These are phyloP conservation scores for Cajanus cajan DNA, from an alignment of 306 rosid genomes.

Conservation along the genomic window DNA sequence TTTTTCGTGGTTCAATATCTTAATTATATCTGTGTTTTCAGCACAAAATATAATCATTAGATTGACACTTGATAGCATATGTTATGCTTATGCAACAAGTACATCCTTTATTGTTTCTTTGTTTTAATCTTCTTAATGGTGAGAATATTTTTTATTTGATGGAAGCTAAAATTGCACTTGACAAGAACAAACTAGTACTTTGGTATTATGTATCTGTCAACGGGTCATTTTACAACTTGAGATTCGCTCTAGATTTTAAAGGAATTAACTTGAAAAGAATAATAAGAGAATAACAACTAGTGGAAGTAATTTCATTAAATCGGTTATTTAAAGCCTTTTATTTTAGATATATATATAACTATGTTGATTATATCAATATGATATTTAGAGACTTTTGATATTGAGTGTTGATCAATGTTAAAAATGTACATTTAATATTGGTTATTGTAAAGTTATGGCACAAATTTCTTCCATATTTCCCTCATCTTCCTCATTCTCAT, in stretches of 20 bases:
- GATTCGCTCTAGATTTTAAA: background rate
- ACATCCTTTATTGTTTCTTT: background rate
- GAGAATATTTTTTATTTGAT: background rate
- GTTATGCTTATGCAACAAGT: background rate
- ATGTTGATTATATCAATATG: too few species aligned
- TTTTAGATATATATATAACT: too few species aligned
- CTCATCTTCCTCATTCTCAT: too few species aligned
- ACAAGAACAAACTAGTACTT: background rate
- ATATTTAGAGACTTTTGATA: too few species aligned
- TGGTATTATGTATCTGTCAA: background rate
- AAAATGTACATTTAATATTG: too few species aligned
- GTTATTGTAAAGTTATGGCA: too few species aligned
- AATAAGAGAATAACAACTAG: too few species aligned
- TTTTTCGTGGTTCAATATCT: background rate
- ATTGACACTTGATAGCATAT: background rate
- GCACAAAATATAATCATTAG: background rate
- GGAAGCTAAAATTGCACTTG: background rate
- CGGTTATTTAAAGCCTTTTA: too few species aligned
- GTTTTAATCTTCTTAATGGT: background rate
- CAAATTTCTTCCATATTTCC: too few species aligned
- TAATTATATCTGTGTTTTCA: background rate
- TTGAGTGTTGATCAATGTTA: too few species aligned
- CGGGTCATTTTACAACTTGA: background rate
- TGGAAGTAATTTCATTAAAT: too few species aligned
- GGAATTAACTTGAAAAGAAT: background rate